phyloP scores from a whole-genome alignment of 805 yeast species.

The Metschnikowia anglica region DNA sequence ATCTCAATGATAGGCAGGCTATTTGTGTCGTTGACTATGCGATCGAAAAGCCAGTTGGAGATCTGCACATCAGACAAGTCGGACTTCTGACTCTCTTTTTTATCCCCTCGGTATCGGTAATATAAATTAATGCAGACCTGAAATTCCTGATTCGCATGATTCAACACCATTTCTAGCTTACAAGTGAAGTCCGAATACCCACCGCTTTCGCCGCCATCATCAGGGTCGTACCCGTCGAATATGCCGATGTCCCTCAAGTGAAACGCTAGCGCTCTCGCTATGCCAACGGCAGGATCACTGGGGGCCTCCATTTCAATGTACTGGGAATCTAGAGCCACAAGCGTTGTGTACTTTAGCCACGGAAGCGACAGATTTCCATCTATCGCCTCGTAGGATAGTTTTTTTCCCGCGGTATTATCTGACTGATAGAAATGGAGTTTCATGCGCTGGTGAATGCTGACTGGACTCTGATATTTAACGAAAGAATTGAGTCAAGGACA shows the following conservation, averaged over 20 bases:
- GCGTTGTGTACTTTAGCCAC: conserved; percentile 15
- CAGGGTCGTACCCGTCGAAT: conserved; percentile 17
- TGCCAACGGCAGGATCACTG: conserved; percentile 12
- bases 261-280: conserved; percentile 18
- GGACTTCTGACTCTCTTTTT: conserved; percentile 1
- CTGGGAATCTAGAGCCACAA: conserved; percentile 13
- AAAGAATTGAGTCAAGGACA: not conserved
- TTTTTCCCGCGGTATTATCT: conserved; percentile 13
- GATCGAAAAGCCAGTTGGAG: conserved; percentile 15
- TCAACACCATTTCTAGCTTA: conserved; percentile 12
- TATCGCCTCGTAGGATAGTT: conserved; percentile 12
- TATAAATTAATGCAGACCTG: conserved; percentile 10
- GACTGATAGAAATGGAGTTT: conserved; percentile 14
- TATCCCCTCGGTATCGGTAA: conserved; percentile 11
- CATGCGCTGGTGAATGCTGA: conserved; percentile 7
- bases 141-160: conserved; percentile 6
- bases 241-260: conserved; percentile 18
- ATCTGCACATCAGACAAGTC: conserved; percentile 14
- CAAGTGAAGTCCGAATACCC: conserved; percentile 11
- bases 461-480: not conserved
- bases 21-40: conserved; percentile 14
- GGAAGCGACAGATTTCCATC: conserved; percentile 10
- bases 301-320: conserved; percentile 16
- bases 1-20: conserved; percentile 15
- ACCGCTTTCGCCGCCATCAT: conserved; percentile 11